Evolutionary conservation across 2,329 filamentous ascomycete species (phyloP).

Genomic region (Arthrobotrys conoides): DNA sequence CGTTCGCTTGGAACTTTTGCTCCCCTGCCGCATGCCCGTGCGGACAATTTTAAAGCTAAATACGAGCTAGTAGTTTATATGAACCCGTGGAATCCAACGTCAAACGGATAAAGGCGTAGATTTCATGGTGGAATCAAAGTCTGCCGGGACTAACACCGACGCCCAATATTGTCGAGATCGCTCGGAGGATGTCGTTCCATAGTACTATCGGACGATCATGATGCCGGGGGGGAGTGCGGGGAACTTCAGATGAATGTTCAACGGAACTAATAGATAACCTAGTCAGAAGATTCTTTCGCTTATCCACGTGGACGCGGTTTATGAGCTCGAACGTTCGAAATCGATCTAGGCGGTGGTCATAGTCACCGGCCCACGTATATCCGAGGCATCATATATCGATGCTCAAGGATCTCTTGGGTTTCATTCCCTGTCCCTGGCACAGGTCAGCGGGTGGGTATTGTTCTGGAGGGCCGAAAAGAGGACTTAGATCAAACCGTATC

Average conservation of each 20-base stretch:
- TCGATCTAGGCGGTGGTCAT: too few relatives aligned
- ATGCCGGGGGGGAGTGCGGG: neutral
- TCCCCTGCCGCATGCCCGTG: neutral
- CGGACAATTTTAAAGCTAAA: neutral
- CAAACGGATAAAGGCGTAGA: neutral
- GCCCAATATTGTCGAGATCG: neutral
- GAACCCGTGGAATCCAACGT: neutral
- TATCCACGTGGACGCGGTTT: neutral
- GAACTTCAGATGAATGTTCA: neutral
- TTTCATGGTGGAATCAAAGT: neutral
- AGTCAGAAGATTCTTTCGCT: neutral
- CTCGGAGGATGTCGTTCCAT: neutral
- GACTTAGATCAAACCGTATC: too few relatives aligned
- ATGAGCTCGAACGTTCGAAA: too few relatives aligned
- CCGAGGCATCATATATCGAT: neutral
- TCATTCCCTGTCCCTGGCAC: neutral
- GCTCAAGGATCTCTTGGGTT: neutral
- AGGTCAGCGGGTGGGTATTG: neutral
- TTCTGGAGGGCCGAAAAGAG: too few relatives aligned
- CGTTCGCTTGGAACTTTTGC: neutral
- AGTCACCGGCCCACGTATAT: neutral
- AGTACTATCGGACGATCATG: neutral
- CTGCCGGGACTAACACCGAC: neutral
- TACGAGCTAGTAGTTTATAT: neutral
- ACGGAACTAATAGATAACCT: neutral